Evolutionary conservation across 192 early-diverging fungal species (phyloP).

Genomic region (Entomortierella lignicola): DNA sequence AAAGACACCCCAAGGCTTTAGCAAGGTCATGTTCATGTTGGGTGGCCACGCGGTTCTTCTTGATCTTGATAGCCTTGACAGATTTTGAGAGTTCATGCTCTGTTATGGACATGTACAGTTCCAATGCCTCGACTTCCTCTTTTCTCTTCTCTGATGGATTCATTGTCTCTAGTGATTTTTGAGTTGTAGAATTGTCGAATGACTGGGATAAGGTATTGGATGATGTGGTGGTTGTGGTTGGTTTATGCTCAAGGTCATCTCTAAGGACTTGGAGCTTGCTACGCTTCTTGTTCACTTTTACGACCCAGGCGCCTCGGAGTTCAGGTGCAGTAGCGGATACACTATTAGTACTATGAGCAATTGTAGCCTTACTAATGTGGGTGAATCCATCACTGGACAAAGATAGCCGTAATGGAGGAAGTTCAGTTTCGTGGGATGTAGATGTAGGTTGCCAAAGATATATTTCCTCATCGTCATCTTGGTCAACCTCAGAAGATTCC

Average conservation of each 20-base stretch:
- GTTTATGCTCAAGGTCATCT: background rate
- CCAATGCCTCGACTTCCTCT: background rate
- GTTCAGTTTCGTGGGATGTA: background rate
- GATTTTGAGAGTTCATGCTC: conserved; percentile 48
- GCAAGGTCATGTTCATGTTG: conserved; percentile 22
- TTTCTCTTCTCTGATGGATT: conserved; percentile 11
- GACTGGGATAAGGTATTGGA: background rate
- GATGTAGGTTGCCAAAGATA: conserved; percentile 10
- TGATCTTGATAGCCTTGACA: conserved; percentile 26
- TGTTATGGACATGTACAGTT: conserved; percentile 39
- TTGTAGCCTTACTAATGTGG: conserved; percentile 36
- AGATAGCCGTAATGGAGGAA: conserved; percentile 17
- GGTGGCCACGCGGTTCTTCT: conserved; percentile 26
- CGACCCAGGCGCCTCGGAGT: conserved; percentile 29
- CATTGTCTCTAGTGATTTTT: background rate
- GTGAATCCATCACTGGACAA: conserved; percentile 27
- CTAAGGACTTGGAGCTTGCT: background rate
- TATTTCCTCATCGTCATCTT: conserved; percentile 28
- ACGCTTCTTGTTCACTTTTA: conserved; percentile 34
- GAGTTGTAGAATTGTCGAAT: background rate
- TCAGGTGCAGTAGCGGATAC: conserved; percentile 14
- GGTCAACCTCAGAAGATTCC: conserved; percentile 6
- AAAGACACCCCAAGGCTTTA: conserved; percentile 12
- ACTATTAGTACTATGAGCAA: conserved; percentile 29
- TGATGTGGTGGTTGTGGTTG: background rate